These are phyloP conservation scores for Scytalidium sp. DNA, from an alignment of 2,329 filamentous ascomycete genomes.

Conservation along the genomic window DNA sequence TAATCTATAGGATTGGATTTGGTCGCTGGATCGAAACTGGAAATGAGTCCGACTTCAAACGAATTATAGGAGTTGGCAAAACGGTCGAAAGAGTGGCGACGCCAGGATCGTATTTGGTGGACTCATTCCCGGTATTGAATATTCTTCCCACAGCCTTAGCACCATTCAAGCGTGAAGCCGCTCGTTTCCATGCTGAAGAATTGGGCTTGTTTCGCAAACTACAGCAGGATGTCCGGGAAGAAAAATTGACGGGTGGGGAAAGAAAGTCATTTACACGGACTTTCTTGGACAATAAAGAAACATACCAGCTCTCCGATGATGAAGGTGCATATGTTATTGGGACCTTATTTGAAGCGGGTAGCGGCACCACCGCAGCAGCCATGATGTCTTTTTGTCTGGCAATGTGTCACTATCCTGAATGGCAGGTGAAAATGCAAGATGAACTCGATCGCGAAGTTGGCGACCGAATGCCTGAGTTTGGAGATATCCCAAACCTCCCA, in stretches of 20 bases:
- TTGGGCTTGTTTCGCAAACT: constrained; percentile 17
- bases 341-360: constrained; percentile 34
- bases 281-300: constrained; percentile 24
- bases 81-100: constrained; percentile 32
- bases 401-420: constrained; percentile 12
- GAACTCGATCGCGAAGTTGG: constrained; percentile 48
- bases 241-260: constrained; percentile 27
- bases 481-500: constrained; percentile 40
- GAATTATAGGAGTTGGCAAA: constrained; percentile 30
- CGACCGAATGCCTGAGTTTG: constrained; percentile 41
- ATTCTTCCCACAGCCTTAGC: constrained; percentile 27
- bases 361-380: constrained; percentile 33
- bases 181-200: constrained; percentile 16
- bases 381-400: constrained; percentile 23
- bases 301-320: constrained; percentile 15
- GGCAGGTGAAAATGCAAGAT: constrained; percentile 28
- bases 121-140: constrained; percentile 30
- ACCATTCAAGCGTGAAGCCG: constrained; percentile 18
- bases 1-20: constrained; percentile 38
- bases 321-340: constrained; percentile 28
- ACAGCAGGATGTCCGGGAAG: constrained; percentile 27
- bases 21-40: constrained; percentile 32
- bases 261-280: constrained; percentile 26
- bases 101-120: constrained; percentile 34
- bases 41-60: constrained; percentile 26